Evolutionary conservation across 2,329 filamentous ascomycete genomes (phyloP).

Genomic region (Hirsutella rhossiliensis): DNA sequence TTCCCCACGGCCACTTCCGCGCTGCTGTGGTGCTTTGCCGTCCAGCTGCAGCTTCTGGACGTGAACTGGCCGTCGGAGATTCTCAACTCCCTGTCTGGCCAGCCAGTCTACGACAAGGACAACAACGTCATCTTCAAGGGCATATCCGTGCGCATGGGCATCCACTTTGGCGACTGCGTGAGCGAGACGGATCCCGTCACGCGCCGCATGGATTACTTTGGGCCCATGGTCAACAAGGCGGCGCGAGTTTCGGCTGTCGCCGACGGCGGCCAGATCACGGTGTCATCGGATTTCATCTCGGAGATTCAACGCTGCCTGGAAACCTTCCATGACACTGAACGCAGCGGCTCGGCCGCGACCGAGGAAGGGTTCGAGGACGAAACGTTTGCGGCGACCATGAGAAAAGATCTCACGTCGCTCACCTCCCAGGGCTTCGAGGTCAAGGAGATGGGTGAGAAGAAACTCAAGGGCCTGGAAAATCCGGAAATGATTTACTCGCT

Average conservation of each 20-base stretch:
- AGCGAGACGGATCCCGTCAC: slow-evolving; percentile 95
- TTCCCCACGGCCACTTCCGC: slow-evolving; percentile 94
- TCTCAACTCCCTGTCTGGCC: slow-evolving; percentile 72
- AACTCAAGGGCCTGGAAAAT: slow-evolving; percentile 94
- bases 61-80: slow-evolving; percentile 92
- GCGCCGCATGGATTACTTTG: slow-evolving; percentile 97
- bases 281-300: slow-evolving; percentile 92
- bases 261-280: slow-evolving; percentile 92
- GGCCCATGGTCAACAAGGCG: slow-evolving; percentile 97
- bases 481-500: slow-evolving; percentile 92
- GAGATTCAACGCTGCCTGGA: slow-evolving; percentile 89
- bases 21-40: slow-evolving; percentile 90
- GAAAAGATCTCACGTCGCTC: slow-evolving; percentile 75
- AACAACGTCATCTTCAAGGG: slow-evolving; percentile 86
- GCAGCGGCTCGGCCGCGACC: slow-evolving; percentile 52
- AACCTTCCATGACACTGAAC: slow-evolving; percentile 76
- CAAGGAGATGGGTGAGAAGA: slow-evolving; percentile 89
- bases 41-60: slow-evolving; percentile 78
- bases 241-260: slow-evolving; percentile 89
- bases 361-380: slow-evolving; percentile 65
- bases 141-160: slow-evolving; percentile 91
- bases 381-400: slow-evolving; percentile 60
- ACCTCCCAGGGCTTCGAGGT: slow-evolving; percentile 92
- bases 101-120: slow-evolving; percentile 71
- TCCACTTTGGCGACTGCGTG: slow-evolving; percentile 89